These are phyloP conservation scores for Fusarium haematococcum DNA, from an alignment of 2,329 filamentous ascomycete genomes.

Conservation along the genomic window DNA sequence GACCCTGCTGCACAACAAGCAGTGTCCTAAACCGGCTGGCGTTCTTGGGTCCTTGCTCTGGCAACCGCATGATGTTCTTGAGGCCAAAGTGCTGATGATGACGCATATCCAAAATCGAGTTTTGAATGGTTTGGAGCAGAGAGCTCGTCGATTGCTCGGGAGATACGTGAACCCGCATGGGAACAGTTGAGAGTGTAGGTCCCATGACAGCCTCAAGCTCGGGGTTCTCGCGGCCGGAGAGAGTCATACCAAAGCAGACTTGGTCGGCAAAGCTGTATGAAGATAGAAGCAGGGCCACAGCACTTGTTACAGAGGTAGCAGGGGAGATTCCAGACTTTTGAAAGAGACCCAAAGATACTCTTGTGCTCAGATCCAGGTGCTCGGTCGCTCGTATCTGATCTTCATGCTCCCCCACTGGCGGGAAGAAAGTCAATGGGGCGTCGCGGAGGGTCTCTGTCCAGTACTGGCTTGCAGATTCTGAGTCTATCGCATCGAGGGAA, in stretches of 20 bases:
- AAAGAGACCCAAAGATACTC: background rate
- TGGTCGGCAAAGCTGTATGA: background rate
- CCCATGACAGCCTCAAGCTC: background rate
- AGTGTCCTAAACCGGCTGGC: background rate
- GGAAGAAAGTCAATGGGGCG: background rate
- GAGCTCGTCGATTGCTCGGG: background rate
- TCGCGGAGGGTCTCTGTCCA: background rate
- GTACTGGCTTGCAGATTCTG: background rate
- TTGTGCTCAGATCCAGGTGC: background rate
- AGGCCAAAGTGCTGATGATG: background rate
- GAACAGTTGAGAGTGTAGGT: background rate
- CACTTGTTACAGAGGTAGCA: background rate
- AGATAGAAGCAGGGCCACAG: background rate
- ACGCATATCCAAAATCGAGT: background rate
- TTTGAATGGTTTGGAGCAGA: background rate
- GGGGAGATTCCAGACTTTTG: background rate
- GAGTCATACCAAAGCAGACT: background rate
- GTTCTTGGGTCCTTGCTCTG: background rate
- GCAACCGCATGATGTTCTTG: background rate
- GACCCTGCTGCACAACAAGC: background rate
- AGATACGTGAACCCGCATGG: background rate
- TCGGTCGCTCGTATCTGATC: background rate
- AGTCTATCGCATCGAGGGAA: background rate
- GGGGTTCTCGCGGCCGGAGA: background rate
- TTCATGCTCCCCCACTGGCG: background rate